A percentile compares a stretch with the other conserved stretches of the same genome.
phyloP scores from a whole-genome alignment of 805 yeast genomes.

The Hanseniaspora occidentalis region DNA sequence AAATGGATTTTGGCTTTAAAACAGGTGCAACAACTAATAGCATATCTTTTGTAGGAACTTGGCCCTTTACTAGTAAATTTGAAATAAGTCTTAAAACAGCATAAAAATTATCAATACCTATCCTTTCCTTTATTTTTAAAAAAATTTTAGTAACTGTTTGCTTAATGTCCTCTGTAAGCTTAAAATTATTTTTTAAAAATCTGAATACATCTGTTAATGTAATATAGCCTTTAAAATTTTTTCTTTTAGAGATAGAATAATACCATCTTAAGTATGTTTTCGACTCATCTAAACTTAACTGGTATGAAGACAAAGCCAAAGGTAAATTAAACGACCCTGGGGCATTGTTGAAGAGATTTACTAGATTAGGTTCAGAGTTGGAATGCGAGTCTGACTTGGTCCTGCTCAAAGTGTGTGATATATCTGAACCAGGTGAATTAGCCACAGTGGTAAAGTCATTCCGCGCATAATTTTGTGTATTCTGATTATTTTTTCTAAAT shows the following conservation, averaged over 20 bases:
- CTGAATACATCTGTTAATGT: constrained; percentile 64
- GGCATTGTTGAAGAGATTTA: no score
- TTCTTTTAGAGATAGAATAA: constrained; percentile 65
- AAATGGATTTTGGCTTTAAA: constrained; percentile 70
- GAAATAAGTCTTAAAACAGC: constrained; percentile 72
- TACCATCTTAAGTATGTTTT: constrained; percentile 91
- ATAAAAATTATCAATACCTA: constrained; percentile 85
- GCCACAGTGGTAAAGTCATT: no score
- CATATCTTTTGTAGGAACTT: constrained; percentile 39
- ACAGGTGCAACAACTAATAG: constrained; percentile 43
- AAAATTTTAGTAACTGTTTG: constrained; percentile 40
- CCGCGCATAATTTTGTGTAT: neutral
- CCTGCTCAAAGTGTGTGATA: no score
- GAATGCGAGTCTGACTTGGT: no score
- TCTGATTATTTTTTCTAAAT: neutral
- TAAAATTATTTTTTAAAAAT: constrained; percentile 65
- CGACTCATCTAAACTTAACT: constrained; percentile 65
- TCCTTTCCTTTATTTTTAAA: constrained; percentile 36
- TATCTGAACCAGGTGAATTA: no score
- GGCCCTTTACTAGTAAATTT: constrained; percentile 43
- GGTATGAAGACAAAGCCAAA: constrained; percentile 49
- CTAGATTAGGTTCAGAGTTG: no score
- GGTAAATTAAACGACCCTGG: constrained; percentile 34
- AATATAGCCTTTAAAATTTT: constrained; percentile 46
- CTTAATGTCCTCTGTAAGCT: constrained; percentile 39